phyloP scores from a whole-genome alignment of 768 basidiomycete species.

The Boletus vinaceobasis region DNA sequence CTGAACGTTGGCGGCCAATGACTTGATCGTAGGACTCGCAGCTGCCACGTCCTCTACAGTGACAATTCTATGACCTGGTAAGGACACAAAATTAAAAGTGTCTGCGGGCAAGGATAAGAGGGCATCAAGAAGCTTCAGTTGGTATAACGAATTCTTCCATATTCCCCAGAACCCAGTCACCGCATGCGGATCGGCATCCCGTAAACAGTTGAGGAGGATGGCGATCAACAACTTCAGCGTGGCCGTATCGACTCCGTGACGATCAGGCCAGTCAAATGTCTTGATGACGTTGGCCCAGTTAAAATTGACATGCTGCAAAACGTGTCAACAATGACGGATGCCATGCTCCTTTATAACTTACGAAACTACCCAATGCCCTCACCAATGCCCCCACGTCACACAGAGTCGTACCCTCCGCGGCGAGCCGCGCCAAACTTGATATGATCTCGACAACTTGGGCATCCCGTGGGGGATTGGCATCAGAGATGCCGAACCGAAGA shows the following conservation, averaged over 20 bases:
- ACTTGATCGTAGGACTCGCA: conserved; percentile 89
- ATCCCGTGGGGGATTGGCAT: conserved; percentile 68
- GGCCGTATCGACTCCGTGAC: conserved; percentile 83
- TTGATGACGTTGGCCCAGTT: conserved; percentile 83
- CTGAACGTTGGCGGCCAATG: conserved; percentile 86
- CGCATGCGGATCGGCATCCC: conserved; percentile 72
- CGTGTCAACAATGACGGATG: conserved; percentile 9
- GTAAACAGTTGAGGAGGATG: conserved; percentile 78
- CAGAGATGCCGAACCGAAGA: conserved; percentile 72
- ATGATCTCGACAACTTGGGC: conserved; percentile 69
- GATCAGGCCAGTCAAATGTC: conserved; percentile 81
- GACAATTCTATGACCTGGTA: conserved; percentile 80
- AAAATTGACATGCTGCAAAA: conserved; percentile 54
- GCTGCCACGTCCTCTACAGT: conserved; percentile 84
- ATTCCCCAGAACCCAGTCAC: conserved; percentile 81
- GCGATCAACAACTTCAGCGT: conserved; percentile 87
- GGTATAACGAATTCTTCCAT: conserved; percentile 84
- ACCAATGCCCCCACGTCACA: conserved; percentile 77
- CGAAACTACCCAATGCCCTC: conserved; percentile 68
- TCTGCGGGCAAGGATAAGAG: conserved; percentile 86
- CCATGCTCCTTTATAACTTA: conserved; percentile 40
- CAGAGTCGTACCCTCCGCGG: conserved; percentile 66
- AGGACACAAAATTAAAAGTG: conserved; percentile 87
- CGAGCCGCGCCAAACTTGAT: conserved; percentile 60
- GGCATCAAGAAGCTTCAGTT: conserved; percentile 83